A percentile compares a stretch with the other conserved stretches of the same genome.
phyloP scores from a whole-genome alignment of 805 yeast genomes.

The Naumovozyma dairenensis region DNA sequence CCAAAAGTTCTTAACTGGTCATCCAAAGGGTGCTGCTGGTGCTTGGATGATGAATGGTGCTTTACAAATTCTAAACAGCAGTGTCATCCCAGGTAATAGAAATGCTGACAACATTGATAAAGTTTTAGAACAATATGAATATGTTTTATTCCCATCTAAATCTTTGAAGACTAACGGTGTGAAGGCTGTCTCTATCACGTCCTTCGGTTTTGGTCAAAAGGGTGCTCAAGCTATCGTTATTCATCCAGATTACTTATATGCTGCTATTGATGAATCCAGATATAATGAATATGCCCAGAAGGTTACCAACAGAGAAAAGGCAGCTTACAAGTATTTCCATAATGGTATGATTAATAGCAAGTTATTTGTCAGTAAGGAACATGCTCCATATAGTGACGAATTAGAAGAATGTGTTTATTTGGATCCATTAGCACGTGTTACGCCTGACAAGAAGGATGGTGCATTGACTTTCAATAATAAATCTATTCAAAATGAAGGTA shows the following conservation, averaged over 20 bases:
- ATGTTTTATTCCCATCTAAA: constrained; percentile 89
- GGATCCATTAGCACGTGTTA: constrained; percentile 76
- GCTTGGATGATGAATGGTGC: constrained; percentile 99
- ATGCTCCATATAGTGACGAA: constrained; percentile 86
- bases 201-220: constrained; percentile 99
- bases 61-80: constrained; percentile 81
- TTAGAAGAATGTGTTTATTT: constrained; percentile 85
- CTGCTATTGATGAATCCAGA: constrained; percentile 60
- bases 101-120: constrained; percentile 95
- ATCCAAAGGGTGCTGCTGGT: constrained; percentile 99
- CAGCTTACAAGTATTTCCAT: constrained; percentile 90
- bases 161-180: constrained; percentile 91
- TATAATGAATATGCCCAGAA: constrained; percentile 63
- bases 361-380: constrained; percentile 84
- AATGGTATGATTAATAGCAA: constrained; percentile 86
- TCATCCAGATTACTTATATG: constrained; percentile 88
- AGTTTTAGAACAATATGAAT: constrained; percentile 69
- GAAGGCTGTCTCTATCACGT: constrained; percentile 93
- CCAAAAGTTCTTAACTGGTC: constrained; percentile 99
- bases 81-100: constrained; percentile 96
- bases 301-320: constrained; percentile 74
- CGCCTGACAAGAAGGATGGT: constrained; percentile 27
- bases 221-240: constrained; percentile 93
- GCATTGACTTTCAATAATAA: constrained; percentile 41
- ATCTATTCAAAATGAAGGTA: constrained; percentile 37